These are phyloP conservation scores for Pseudonitzschia pungens DNA, from an alignment of 108 stramenopile species.

Conservation along the genomic window DNA sequence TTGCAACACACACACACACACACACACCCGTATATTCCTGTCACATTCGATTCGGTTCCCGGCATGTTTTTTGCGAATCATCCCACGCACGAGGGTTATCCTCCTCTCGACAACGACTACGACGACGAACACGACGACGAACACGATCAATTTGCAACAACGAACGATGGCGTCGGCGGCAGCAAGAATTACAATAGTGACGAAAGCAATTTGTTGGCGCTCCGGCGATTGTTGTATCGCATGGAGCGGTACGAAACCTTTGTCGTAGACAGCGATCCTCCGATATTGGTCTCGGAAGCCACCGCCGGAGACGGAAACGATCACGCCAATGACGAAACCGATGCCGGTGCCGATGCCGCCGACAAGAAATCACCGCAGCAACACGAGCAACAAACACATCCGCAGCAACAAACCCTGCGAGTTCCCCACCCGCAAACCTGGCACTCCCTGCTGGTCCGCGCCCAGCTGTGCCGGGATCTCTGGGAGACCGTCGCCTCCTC, in stretches of 20 bases:
- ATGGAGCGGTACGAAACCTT: slow-evolving; percentile 26
- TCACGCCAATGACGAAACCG: neutral
- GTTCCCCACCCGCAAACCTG: slow-evolving; percentile 17
- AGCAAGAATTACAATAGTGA: no score
- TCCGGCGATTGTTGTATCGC: slow-evolving; percentile 30
- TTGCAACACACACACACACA: no score
- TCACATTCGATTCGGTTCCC: no score
- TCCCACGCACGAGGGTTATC: no score
- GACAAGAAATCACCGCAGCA: neutral
- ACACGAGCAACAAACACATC: neutral
- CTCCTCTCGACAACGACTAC: no score
- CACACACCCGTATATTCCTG: no score
- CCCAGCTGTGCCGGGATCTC: slow-evolving; percentile 32
- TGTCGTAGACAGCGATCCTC: neutral
- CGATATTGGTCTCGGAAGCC: neutral
- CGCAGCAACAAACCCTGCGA: neutral
- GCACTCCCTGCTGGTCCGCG: slow-evolving; percentile 27
- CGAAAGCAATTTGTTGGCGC: neutral
- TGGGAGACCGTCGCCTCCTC: slow-evolving; percentile 14
- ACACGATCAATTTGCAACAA: no score
- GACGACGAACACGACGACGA: no score
- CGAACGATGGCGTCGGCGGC: no score
- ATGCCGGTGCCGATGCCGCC: no score
- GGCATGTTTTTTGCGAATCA: no score
- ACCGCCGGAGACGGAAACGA: neutral